These are phyloP conservation scores for Jatropha podagrica DNA, from an alignment of 441 rosid species.

Conservation along the genomic window DNA sequence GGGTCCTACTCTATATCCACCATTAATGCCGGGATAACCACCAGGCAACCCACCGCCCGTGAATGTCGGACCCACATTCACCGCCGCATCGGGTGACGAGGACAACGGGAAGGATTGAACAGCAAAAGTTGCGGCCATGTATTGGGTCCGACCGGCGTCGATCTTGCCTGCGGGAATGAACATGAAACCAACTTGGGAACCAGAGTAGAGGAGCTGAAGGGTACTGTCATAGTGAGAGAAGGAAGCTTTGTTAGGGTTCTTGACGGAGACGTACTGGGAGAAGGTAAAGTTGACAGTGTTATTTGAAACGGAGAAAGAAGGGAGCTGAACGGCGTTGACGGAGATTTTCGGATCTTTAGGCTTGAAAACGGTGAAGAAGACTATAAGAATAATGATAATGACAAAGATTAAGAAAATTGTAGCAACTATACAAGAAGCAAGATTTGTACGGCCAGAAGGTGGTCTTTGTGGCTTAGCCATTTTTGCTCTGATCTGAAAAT, in stretches of 20 bases:
- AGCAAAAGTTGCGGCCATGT: constrained; percentile 85
- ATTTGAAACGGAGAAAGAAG: constrained; percentile 84
- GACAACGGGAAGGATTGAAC: constrained; percentile 73
- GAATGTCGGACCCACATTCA: constrained; percentile 29
- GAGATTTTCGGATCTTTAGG: constrained; percentile 89
- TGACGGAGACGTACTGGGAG: constrained; percentile 81
- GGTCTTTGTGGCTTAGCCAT: constrained; percentile 39
- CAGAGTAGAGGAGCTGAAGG: constrained; percentile 80
- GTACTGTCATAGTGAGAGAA: constrained; percentile 91
- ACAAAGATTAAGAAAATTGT: constrained; percentile 74
- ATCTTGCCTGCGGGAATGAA: constrained; percentile 93
- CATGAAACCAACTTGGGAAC: constrained; percentile 88
- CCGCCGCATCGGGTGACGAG: constrained; percentile 34
- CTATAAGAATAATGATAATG: constrained; percentile 54
- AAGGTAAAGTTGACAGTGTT: constrained; percentile 82
- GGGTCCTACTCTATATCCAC: constrained; percentile 58
- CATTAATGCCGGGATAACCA: constrained; percentile 29
- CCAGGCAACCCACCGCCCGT: constrained; percentile 15
- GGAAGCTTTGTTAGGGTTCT: constrained; percentile 74
- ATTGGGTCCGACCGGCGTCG: constrained; percentile 68
- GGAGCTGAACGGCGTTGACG: constrained; percentile 84
- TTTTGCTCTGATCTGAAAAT: neutral
- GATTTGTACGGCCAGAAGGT: constrained; percentile 64
- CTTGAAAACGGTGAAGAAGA: constrained; percentile 86
- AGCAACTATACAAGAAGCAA: constrained; percentile 88